Base-by-base conservation (phyloP, 495 filamentous ascomycete species). In the Tuber microsphaerosporum region DNA sequence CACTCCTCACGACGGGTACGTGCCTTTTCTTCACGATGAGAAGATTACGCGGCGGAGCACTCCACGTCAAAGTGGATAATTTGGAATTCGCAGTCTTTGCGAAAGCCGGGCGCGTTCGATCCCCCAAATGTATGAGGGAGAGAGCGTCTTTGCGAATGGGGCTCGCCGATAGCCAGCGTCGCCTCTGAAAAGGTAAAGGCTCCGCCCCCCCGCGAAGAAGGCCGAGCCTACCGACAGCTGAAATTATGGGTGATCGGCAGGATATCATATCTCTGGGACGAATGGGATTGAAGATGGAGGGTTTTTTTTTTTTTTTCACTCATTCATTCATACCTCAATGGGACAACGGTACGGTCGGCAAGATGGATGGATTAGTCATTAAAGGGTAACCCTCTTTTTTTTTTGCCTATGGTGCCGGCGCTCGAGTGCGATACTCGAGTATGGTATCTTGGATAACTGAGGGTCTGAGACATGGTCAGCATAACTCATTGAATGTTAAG, bases 61-160 rank as follows among this genome's bases (percentile, higher is more conserved):
- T 92, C 95, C 95, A 99, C 85, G 91, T 89, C 19, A 99, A 88
- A 73, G 91, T 91, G 70, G 97, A 88, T 5, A 99, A 88, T 44
- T 87, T 88, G 37, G 87, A 87, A 12, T 84, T 80, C 71, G 84
- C 78, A 9, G 81, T 84, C 74, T 86, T 83, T 12, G 51, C 10
- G n/a, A 61, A 10, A 14, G 51, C 51, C 51, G 51, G 51, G 9
- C 2, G 51, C 8, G n/a, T 61, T 26, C 51, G 8, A n/a, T 61
- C 3, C 51, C 22, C 51, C 51, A 61, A 26, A 26, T n/a, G 1
- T 61, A 10, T 26, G n/a, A 61, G 26, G 51, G 51, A 26, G 51
- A 61, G 51, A 26, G 26, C 51, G n/a, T 61, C 51, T 10, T 5
- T 12, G 51, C 51, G 51, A 61, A 14, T 61, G n/a, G 51, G 9